Evolutionary conservation across 805 yeast genomes (phyloP), one percentile per base, ranked within the genome.

Genomic region (Spathaspora gorwiae): DNA sequence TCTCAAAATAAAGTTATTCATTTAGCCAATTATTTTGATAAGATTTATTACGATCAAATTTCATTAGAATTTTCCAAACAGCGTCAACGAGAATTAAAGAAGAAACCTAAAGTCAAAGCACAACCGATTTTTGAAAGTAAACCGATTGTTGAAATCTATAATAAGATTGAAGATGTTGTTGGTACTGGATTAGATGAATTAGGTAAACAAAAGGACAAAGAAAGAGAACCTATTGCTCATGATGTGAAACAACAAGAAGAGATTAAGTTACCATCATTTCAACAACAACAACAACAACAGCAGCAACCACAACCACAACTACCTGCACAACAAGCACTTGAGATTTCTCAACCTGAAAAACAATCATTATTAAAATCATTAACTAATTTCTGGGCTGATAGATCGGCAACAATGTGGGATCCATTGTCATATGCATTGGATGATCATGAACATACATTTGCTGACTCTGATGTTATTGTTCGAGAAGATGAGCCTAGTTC

Each of bases 401-500:
- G 99, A 56, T 87, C 98, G 1, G 94, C 97, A 0, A 84, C 95
- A 1, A 74, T 94, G 15, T 95, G 98, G 98, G 90, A 87, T 52
- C 95, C 97, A 0, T 70, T 94, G 31, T 84, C 79, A 14, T 90
- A 90, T 63, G 96, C 98, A 1, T 71, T 90, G 44, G 75, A 68
- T 35, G 76, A 90, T 0, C 76, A 84, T 0, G 98, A 94, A 59
- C 98, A 94, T 61, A 80, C 92, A 1, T 94, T 94, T 70, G 89
- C 88, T 14, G 98, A 95, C 59, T 87, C 95, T 7, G 89, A 87
- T 61, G 96, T 94, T 15, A 83, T 94, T 47, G 92, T 94, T 8
- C 72, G 99, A 42, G 99, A 94, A 56, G 97, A 89, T 61, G 99
- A 94, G 60, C 99, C 98, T 8, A 85, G 95, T 55, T 90, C 98